Evolutionary conservation across 2,329 filamentous ascomycete genomes (phyloP).

Genomic region (Arthrobotrys conoides): DNA sequence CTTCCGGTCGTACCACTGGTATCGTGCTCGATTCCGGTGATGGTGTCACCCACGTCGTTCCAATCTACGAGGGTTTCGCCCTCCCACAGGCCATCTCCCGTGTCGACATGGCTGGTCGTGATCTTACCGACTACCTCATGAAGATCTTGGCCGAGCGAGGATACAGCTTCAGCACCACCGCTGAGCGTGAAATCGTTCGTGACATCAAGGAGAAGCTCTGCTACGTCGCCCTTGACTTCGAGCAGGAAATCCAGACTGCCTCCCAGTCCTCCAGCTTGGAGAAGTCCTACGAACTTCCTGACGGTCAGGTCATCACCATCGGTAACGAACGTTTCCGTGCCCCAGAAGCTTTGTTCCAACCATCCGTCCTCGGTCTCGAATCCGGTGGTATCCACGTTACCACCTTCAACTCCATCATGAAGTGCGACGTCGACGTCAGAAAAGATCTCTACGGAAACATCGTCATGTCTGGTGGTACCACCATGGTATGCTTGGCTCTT

Average conservation of each 20-base stretch:
- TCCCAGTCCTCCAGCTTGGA: constrained; percentile 98
- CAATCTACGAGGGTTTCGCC: constrained; percentile 99
- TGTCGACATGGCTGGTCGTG: constrained; percentile 99
- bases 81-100: constrained; percentile 99
- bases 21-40: constrained; percentile 99
- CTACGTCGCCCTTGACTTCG: constrained; percentile 99
- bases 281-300: constrained; percentile 99
- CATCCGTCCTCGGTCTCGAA: constrained; percentile 97
- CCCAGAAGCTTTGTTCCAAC: constrained; percentile 99
- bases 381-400: constrained; percentile 99
- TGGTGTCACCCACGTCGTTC: constrained; percentile 99
- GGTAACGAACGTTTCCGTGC: constrained; percentile 99
- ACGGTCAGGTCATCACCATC: constrained; percentile 99
- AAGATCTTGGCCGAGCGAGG: constrained; percentile 99
- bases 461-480: constrained; percentile 99
- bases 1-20: constrained; percentile 99
- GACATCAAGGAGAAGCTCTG: constrained; percentile 99
- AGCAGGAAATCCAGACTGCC: constrained; percentile 99
- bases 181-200: constrained; percentile 99
- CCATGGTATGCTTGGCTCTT: constrained; percentile 70
- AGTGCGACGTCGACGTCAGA: constrained; percentile 99
- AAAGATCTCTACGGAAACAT: constrained; percentile 99
- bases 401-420: constrained; percentile 99
- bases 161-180: constrained; percentile 99
- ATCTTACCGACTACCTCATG: constrained; percentile 99